These are phyloP conservation scores for Penicillium malachiteum DNA, from an alignment of 495 filamentous ascomycete species.

Conservation along the genomic window DNA sequence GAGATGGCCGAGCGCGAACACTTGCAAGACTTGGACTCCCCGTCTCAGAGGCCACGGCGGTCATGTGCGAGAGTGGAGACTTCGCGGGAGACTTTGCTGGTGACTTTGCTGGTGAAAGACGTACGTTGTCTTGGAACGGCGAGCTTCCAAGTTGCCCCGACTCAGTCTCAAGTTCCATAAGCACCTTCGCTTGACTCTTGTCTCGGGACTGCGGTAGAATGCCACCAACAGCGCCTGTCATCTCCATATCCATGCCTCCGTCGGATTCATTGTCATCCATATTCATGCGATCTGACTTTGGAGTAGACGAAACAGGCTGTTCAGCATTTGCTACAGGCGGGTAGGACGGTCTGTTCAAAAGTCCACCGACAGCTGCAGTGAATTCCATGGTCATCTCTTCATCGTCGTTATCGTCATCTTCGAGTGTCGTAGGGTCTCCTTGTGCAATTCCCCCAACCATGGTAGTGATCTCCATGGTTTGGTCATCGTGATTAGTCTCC, in stretches of 20 bases:
- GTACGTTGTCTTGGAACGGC: constrained; percentile 47
- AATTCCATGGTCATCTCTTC: constrained; percentile 83
- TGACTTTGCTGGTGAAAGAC: constrained; percentile 27
- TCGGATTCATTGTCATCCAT: constrained; percentile 42
- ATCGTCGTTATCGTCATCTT: constrained; percentile 55
- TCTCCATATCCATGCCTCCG: constrained; percentile 62
- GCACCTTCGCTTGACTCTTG: constrained; percentile 52
- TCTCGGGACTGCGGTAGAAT: constrained; percentile 51
- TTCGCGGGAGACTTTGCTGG: constrained; percentile 21
- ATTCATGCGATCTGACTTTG: constrained; percentile 27
- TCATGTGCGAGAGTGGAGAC: constrained; percentile 33
- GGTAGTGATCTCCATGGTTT: constrained; percentile 77
- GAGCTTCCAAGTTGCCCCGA: constrained; percentile 54
- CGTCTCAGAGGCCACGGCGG: constrained; percentile 54
- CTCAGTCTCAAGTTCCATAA: constrained; percentile 61
- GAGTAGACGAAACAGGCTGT: constrained; percentile 21
- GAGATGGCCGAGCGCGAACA: constrained; percentile 53
- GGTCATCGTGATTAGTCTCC: constrained; percentile 52
- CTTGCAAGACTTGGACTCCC: constrained; percentile 59
- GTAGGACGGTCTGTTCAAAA: constrained; percentile 46
- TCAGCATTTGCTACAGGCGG: constrained; percentile 21
- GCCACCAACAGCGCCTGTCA: constrained; percentile 69
- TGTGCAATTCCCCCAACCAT: constrained; percentile 65
- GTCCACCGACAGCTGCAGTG: constrained; percentile 68
- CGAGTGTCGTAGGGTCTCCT: constrained; percentile 32